Conservation (phyloP, 345 rosid species). For the Gossypium stocksii region DNA sequence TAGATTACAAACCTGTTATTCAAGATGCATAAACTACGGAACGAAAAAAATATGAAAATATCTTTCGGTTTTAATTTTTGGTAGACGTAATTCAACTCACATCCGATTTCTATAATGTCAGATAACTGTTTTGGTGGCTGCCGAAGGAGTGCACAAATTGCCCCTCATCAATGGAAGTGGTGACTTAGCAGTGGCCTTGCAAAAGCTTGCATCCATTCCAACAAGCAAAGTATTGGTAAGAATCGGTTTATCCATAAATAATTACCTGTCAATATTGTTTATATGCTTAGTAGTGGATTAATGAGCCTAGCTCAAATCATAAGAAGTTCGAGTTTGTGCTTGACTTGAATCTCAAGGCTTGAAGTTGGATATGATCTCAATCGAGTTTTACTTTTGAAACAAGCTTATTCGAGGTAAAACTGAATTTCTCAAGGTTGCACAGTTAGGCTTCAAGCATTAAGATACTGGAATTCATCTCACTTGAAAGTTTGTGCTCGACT, state of each 20-base stretch:
- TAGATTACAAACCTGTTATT: constrained; percentile 7
- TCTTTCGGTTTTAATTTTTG: not conserved
- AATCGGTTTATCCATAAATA: not conserved
- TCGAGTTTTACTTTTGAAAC: not conserved
- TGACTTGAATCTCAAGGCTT: not conserved
- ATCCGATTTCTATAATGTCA: constrained; percentile 24
- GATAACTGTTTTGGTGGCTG: constrained; percentile 90
- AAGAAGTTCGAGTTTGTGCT: not conserved
- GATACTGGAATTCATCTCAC: not conserved
- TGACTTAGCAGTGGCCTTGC: constrained; percentile 78
- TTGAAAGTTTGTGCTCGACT: not conserved
- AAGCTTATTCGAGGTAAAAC: not conserved
- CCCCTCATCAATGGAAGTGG: constrained; percentile 56
- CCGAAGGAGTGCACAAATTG: constrained; percentile 77
- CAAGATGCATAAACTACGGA: not conserved
- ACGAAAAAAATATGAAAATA: not conserved
- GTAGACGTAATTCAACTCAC: not conserved
- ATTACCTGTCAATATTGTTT: not conserved
- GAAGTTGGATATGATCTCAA: not conserved
- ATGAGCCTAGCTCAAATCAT: too few species aligned
- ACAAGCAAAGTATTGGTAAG: constrained; percentile 67
- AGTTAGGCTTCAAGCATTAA: not conserved
- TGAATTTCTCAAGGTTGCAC: not conserved
- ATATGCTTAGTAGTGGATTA: not conserved
- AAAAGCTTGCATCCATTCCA: constrained; percentile 73